Percentiles rank a stretch among this genome's conserved stretches.
These are phyloP conservation scores for Lachancea waltii DNA, from an alignment of 805 yeast genomes.

Conservation along the genomic window DNA sequence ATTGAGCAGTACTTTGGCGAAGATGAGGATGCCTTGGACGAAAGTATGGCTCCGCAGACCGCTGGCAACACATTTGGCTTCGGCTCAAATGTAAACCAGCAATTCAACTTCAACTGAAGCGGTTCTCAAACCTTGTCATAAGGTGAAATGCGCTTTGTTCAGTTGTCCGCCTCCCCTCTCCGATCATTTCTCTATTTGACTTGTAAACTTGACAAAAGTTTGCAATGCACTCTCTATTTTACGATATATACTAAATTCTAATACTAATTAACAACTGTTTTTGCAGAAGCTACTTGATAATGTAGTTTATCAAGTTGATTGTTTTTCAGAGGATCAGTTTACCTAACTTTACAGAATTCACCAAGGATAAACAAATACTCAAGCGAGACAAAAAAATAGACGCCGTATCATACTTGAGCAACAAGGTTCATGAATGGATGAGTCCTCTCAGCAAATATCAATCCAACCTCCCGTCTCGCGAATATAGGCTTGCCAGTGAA, in stretches of 20 bases:
- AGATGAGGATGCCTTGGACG: slow-evolving; percentile 68
- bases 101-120: slow-evolving; percentile 27
- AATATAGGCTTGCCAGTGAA: slow-evolving; percentile 17
- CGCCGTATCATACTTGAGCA: too few species aligned
- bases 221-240: too few species aligned
- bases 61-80: slow-evolving; percentile 84
- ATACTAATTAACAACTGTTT: too few species aligned
- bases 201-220: too few species aligned
- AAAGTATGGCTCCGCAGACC: slow-evolving; percentile 68
- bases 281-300: too few species aligned
- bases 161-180: not conserved
- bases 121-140: slow-evolving; percentile 1
- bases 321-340: too few species aligned
- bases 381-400: too few species aligned
- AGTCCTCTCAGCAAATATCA: slow-evolving; percentile 6
- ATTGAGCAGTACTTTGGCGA: slow-evolving; percentile 88
- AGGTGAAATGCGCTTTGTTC: not conserved
- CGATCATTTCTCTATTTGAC: not conserved
- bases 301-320: too few species aligned
- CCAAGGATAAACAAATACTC: too few species aligned
- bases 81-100: slow-evolving; percentile 62
- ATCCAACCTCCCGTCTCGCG: slow-evolving; percentile 15
- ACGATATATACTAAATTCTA: too few species aligned
- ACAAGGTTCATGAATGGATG: slow-evolving; percentile 14
- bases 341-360: too few species aligned